These are phyloP conservation scores for Diaporthe vaccinii DNA, from an alignment of 2,329 filamentous ascomycete genomes.

Conservation along the genomic window DNA sequence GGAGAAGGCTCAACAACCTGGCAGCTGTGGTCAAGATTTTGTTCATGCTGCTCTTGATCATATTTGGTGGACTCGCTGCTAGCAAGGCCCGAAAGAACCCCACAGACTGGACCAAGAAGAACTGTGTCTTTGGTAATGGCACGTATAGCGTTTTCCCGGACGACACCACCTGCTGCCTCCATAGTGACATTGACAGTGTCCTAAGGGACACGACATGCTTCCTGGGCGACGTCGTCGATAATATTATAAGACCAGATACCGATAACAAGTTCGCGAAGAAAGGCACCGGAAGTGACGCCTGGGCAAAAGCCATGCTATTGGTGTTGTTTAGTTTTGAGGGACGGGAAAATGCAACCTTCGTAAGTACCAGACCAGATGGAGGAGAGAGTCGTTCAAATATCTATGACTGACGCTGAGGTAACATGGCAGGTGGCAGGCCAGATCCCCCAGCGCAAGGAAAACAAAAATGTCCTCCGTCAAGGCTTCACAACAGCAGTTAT, in stretches of 20 bases:
- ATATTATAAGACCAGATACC: neutral
- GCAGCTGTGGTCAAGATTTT: neutral
- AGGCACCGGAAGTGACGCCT: neutral
- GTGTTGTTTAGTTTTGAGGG: neutral
- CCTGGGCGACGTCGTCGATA: neutral
- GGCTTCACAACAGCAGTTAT: neutral
- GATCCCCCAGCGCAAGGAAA: neutral
- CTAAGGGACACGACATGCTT: neutral
- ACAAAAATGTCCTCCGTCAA: neutral
- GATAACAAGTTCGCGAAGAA: neutral
- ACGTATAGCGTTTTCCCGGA: neutral
- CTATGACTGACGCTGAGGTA: neutral
- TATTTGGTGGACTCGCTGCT: neutral
- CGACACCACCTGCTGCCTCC: neutral
- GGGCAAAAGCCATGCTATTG: slow-evolving; percentile 1
- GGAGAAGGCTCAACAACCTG: neutral
- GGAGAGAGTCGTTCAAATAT: neutral
- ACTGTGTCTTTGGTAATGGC: neutral
- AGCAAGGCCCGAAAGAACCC: neutral
- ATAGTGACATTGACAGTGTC: neutral
- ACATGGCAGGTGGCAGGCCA: neutral
- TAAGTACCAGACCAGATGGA: neutral
- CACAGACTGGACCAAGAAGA: neutral
- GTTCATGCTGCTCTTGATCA: neutral
- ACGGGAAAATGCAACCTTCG: neutral